Conservation (phyloP, 805 yeast species). For the Cyberlindnera suaveolens region DNA sequence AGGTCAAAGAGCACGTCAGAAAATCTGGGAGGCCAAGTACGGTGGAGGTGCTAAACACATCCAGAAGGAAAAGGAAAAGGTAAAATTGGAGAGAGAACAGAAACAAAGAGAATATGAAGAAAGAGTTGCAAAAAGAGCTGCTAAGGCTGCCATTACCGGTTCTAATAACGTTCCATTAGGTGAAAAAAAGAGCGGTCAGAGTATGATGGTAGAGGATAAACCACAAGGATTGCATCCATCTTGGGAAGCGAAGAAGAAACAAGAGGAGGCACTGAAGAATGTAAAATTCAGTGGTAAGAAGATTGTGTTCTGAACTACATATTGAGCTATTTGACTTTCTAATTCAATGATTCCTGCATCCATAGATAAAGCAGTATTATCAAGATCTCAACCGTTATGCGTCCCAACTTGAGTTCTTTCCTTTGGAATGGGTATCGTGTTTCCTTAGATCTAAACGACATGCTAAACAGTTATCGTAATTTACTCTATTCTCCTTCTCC, state of each 20-base stretch:
- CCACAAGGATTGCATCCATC: constrained; percentile 74
- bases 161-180: constrained; percentile 36
- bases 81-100: constrained; percentile 48
- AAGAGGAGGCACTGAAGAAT: constrained; percentile 57
- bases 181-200: constrained; percentile 19
- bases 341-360: too few species aligned
- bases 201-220: constrained; percentile 9
- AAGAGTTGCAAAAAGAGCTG: constrained; percentile 60
- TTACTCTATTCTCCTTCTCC: too few species aligned
- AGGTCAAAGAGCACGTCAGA: constrained; percentile 95
- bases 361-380: too few species aligned
- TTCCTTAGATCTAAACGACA: too few species aligned
- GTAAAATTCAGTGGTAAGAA: constrained; percentile 81
- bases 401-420: too few species aligned
- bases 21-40: constrained; percentile 91
- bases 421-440: not conserved
- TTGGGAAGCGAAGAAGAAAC: constrained; percentile 85
- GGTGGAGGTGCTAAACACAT: constrained; percentile 84
- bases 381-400: too few species aligned
- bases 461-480: too few species aligned
- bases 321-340: not conserved
- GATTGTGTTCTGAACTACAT: constrained; percentile 49
- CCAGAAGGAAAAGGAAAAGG: constrained; percentile 52
- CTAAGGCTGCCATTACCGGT: constrained; percentile 34
- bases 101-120: constrained; percentile 65